Percentiles rank a stretch among this genome's conserved stretches.
phyloP scores from a whole-genome alignment of 495 filamentous ascomycete genomes.

The Annulohypoxylon maeteangense region DNA sequence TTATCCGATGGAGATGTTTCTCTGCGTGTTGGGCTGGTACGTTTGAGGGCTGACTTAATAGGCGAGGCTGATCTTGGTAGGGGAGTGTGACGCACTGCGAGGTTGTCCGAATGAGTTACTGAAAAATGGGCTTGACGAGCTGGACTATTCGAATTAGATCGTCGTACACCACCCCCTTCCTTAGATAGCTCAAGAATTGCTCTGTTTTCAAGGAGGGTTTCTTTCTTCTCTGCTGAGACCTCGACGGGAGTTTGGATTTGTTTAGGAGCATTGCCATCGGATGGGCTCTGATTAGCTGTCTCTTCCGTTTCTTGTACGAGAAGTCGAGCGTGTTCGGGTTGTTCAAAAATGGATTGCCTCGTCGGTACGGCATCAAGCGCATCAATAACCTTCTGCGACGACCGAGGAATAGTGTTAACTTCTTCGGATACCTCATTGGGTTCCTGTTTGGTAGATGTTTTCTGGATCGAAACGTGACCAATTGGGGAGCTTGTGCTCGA shows the following conservation, averaged over 20 bases:
- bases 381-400: slow-evolving; percentile 37
- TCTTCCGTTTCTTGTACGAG: slow-evolving; percentile 7
- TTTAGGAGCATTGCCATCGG: background rate
- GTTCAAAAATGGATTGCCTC: slow-evolving; percentile 41
- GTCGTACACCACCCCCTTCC: slow-evolving; percentile 21
- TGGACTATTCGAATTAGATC: slow-evolving; percentile 51
- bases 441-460: slow-evolving; percentile 74
- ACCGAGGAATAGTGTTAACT: slow-evolving; percentile 45
- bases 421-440: slow-evolving; percentile 52
- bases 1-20: slow-evolving; percentile 57
- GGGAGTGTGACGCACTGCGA: slow-evolving; percentile 75
- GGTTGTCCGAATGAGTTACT: slow-evolving; percentile 57
- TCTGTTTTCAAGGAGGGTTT: slow-evolving; percentile 30
- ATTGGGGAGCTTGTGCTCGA: slow-evolving; percentile 14
- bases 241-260: background rate
- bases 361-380: slow-evolving; percentile 51
- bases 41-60: slow-evolving; percentile 86
- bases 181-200: slow-evolving; percentile 34
- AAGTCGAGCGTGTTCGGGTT: background rate
- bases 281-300: background rate
- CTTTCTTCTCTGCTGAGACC: slow-evolving; percentile 14
- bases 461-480: slow-evolving; percentile 53
- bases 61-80: slow-evolving; percentile 84
- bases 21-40: slow-evolving; percentile 62
- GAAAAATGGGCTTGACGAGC: slow-evolving; percentile 80